These are phyloP conservation scores for Aspergillus incahuasiensis DNA, from an alignment of 495 filamentous ascomycete genomes.

Conservation along the genomic window DNA sequence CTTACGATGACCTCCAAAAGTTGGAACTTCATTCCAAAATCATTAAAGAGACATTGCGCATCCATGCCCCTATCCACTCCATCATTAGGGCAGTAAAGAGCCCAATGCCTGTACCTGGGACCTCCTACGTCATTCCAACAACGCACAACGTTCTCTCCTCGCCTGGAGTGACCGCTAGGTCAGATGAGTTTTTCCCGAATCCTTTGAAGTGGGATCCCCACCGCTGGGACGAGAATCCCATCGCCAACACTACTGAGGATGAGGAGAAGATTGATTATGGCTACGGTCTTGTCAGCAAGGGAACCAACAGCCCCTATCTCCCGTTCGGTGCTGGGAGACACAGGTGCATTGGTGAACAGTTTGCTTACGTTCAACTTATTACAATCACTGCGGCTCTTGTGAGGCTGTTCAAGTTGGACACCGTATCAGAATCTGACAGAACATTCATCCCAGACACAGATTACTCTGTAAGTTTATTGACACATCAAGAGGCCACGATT, in stretches of 20 bases:
- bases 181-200: slow-evolving; percentile 40
- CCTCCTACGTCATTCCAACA: slow-evolving; percentile 44
- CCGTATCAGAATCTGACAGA: slow-evolving; percentile 19
- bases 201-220: slow-evolving; percentile 49
- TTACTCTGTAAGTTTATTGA: slow-evolving; percentile 36
- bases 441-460: slow-evolving; percentile 44
- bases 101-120: slow-evolving; percentile 48
- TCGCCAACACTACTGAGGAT: slow-evolving; percentile 30
- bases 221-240: slow-evolving; percentile 42
- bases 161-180: slow-evolving; percentile 44
- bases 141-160: slow-evolving; percentile 46
- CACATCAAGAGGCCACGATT: neutral
- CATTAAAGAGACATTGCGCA: slow-evolving; percentile 58
- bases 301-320: slow-evolving; percentile 51
- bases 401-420: slow-evolving; percentile 40
- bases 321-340: slow-evolving; percentile 54
- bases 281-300: slow-evolving; percentile 47
- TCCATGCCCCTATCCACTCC: slow-evolving; percentile 61
- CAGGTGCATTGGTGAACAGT: slow-evolving; percentile 55
- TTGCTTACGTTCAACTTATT: slow-evolving; percentile 50
- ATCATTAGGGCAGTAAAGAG: slow-evolving; percentile 60
- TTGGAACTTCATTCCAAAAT: slow-evolving; percentile 54
- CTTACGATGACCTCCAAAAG: slow-evolving; percentile 49
- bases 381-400: slow-evolving; percentile 46
- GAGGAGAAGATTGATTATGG: slow-evolving; percentile 47